Conservation (phyloP, 257 asterid genomes). For the Buddleja alternifolia region DNA sequence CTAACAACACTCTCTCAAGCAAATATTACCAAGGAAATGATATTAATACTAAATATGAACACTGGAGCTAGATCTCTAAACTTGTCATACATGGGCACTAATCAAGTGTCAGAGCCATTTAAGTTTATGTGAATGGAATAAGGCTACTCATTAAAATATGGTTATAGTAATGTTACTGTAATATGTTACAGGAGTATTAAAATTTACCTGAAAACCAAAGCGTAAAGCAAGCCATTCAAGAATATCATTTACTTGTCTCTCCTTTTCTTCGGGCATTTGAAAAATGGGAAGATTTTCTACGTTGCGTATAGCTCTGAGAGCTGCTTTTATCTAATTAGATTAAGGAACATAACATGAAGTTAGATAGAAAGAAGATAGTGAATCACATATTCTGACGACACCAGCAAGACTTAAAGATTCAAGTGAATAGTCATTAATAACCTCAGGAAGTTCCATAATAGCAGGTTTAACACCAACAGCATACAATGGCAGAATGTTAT, state of each 20-base stretch:
- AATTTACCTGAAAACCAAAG: constrained; percentile 94
- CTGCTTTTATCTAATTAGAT: constrained; percentile 69
- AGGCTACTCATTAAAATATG: no score
- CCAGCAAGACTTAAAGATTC: constrained; percentile 20
- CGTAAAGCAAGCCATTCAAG: constrained; percentile 93
- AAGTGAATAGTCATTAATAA: constrained; percentile 34
- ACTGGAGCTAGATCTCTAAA: constrained; percentile 5
- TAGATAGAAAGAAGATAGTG: constrained; percentile 23
- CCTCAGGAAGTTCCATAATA: constrained; percentile 98
- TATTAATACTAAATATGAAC: not conserved
- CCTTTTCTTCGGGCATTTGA: constrained; percentile 59
- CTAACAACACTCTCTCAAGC: no score
- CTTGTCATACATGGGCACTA: not conserved
- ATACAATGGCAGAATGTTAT: constrained; percentile 91
- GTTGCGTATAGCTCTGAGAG: constrained; percentile 73
- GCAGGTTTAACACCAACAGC: constrained; percentile 89
- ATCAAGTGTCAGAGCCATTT: not conserved
- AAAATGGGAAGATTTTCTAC: constrained; percentile 70
- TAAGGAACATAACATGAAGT: constrained; percentile 13
- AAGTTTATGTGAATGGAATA: not conserved
- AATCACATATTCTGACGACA: constrained; percentile 19
- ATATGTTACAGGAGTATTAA: not conserved
- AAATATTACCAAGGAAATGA: not conserved
- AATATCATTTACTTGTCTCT: constrained; percentile 67
- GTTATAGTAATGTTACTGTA: no score